These are phyloP conservation scores for Eimeria tenella DNA, from an alignment of 169 alveolate genomes.

Conservation along the genomic window DNA sequence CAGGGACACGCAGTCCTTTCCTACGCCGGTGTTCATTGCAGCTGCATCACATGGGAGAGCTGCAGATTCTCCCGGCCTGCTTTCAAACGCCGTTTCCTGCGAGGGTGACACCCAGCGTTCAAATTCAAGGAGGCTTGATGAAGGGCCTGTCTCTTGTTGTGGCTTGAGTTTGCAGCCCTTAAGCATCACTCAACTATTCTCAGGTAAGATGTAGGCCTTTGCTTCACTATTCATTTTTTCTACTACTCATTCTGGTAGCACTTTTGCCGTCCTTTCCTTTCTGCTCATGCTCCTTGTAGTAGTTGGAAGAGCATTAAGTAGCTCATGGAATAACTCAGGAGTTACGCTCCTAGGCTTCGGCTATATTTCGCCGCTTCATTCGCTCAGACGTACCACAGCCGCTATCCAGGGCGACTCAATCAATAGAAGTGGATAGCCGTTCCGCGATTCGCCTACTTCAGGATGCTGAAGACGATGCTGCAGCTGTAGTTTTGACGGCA, in stretches of 20 bases:
- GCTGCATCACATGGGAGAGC: background rate
- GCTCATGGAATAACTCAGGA: too few species aligned
- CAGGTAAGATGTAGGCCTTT: background rate
- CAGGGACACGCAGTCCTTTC: background rate
- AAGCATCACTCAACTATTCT: background rate
- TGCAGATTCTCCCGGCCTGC: background rate
- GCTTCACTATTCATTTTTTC: background rate
- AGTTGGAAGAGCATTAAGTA: too few species aligned
- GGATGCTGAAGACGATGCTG: background rate
- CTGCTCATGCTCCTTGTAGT: background rate
- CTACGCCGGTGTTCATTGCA: background rate
- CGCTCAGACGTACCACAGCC: background rate
- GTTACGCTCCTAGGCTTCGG: too few species aligned
- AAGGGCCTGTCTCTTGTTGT: background rate
- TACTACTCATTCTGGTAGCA: background rate
- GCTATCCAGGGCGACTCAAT: background rate
- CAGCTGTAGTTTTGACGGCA: background rate
- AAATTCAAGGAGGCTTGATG: background rate
- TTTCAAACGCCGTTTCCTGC: background rate
- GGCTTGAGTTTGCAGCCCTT: background rate
- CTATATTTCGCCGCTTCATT: background rate
- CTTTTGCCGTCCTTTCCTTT: background rate
- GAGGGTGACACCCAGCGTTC: background rate
- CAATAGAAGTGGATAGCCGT: background rate
- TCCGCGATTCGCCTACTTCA: conserved; percentile 15